A percentile compares a stretch with the other conserved stretches of the same genome.
Conservation (phyloP, 2,329 filamentous ascomycete species). For the Cordyceps tenuipes region DNA sequence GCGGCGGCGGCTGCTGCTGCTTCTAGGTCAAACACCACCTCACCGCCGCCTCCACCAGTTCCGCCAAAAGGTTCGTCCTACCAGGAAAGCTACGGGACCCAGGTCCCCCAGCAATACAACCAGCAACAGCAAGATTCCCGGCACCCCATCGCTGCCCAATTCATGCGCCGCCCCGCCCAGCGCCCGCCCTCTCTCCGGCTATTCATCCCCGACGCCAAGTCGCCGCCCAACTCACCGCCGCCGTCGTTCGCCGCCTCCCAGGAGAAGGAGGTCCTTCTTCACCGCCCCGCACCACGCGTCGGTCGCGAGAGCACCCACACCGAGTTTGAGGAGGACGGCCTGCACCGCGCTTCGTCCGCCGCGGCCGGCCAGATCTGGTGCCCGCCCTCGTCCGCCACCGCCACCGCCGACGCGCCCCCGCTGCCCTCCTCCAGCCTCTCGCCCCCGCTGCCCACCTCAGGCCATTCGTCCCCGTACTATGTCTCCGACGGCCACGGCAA, state of each 20-base stretch:
- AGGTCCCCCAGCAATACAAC: slow-evolving; percentile 12
- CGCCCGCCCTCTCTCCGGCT: background rate
- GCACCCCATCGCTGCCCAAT: slow-evolving; percentile 14
- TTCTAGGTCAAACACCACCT: background rate
- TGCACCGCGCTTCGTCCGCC: slow-evolving; percentile 27
- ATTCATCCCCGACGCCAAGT: slow-evolving; percentile 11
- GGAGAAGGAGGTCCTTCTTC: slow-evolving; percentile 8
- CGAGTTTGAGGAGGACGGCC: slow-evolving; percentile 43
- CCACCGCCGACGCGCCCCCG: background rate
- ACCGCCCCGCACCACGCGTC: background rate
- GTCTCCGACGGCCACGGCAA: slow-evolving; percentile 45
- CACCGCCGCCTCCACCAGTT: background rate
- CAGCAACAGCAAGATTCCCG: background rate
- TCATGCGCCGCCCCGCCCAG: slow-evolving; percentile 4
- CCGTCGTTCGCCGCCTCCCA: background rate
- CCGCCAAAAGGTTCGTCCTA: background rate
- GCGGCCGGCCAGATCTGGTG: slow-evolving; percentile 40
- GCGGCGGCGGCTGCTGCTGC: background rate
- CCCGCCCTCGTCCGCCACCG: slow-evolving; percentile 34
- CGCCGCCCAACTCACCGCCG: background rate
- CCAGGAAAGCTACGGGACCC: background rate
- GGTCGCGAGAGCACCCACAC: slow-evolving; percentile 38
- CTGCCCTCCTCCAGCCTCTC: slow-evolving; percentile 26
- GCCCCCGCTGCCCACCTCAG: slow-evolving; percentile 20
- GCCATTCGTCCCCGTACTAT: slow-evolving; percentile 27